phyloP scores from a whole-genome alignment of 306 rosid species.

The Casuarina glauca region DNA sequence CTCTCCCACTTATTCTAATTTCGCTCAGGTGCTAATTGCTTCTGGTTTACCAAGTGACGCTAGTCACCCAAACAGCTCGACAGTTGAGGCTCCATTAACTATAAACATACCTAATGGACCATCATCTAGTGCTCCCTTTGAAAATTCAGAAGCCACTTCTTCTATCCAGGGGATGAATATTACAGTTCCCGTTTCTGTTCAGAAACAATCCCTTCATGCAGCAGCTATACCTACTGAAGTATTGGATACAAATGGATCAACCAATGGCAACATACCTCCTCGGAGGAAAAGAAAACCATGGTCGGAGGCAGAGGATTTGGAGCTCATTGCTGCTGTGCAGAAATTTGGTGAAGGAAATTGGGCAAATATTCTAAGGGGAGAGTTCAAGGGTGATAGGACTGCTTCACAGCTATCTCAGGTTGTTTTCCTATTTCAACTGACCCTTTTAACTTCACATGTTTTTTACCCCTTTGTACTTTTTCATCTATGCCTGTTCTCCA shows the following conservation, averaged over 20 bases:
- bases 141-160: constrained; percentile 45
- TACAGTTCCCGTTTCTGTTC: constrained; percentile 77
- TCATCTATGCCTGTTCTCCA: background rate
- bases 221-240: constrained; percentile 46
- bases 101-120: constrained; percentile 60
- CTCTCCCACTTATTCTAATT: constrained; percentile 10
- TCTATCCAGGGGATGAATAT: constrained; percentile 50
- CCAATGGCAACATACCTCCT: constrained; percentile 36
- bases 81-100: constrained; percentile 81
- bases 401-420: constrained; percentile 90
- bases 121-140: constrained; percentile 41
- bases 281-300: constrained; percentile 80
- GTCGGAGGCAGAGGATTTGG: constrained; percentile 89
- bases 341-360: constrained; percentile 90
- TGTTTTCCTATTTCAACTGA: constrained; percentile 24
- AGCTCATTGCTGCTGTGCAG: constrained; percentile 72
- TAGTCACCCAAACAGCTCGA: constrained; percentile 53
- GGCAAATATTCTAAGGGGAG: constrained; percentile 75
- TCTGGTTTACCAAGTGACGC: constrained; percentile 66
- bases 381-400: constrained; percentile 66
- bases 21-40: constrained; percentile 69
- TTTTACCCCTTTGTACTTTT: constrained; percentile 10
- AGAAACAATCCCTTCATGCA: constrained; percentile 59
- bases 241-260: constrained; percentile 50
- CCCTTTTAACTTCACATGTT: constrained; percentile 11